These are phyloP conservation scores for Tolypocladium capitatum DNA, from an alignment of 2,329 filamentous ascomycete genomes.

Conservation along the genomic window DNA sequence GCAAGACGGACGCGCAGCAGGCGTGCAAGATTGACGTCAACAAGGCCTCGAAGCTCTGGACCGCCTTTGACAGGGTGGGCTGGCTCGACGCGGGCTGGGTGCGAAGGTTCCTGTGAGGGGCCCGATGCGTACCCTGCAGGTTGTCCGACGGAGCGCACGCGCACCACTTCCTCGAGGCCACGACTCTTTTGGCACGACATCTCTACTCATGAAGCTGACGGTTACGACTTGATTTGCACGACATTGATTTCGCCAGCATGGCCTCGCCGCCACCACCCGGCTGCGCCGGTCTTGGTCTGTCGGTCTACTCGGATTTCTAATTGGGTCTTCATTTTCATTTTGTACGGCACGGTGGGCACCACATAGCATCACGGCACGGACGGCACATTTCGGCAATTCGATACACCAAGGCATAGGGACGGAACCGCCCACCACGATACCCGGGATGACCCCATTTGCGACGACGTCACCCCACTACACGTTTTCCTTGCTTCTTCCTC, in stretches of 20 bases:
- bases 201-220: neutral
- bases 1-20: slow-evolving; percentile 90
- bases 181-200: neutral
- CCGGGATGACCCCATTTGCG: slow-evolving; percentile 19
- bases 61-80: slow-evolving; percentile 72
- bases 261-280: neutral
- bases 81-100: slow-evolving; percentile 55
- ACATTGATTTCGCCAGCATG: neutral
- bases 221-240: neutral
- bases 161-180: neutral
- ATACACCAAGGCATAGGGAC: slow-evolving; percentile 22
- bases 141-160: too few relatives aligned
- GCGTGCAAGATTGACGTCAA: slow-evolving; percentile 98
- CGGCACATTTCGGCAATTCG: slow-evolving; percentile 17
- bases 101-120: slow-evolving; percentile 14
- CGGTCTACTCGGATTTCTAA: slow-evolving; percentile 3
- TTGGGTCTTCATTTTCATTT: slow-evolving; percentile 1
- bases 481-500: slow-evolving; percentile 14
- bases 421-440: slow-evolving; percentile 25
- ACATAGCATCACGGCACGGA: slow-evolving; percentile 18
- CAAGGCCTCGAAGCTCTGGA: slow-evolving; percentile 88
- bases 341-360: slow-evolving; percentile 1
- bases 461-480: slow-evolving; percentile 25
- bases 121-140: neutral
- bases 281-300: neutral